These are phyloP conservation scores for Pestalotiopsis fici DNA, from an alignment of 2,329 filamentous ascomycete genomes.

Conservation along the genomic window DNA sequence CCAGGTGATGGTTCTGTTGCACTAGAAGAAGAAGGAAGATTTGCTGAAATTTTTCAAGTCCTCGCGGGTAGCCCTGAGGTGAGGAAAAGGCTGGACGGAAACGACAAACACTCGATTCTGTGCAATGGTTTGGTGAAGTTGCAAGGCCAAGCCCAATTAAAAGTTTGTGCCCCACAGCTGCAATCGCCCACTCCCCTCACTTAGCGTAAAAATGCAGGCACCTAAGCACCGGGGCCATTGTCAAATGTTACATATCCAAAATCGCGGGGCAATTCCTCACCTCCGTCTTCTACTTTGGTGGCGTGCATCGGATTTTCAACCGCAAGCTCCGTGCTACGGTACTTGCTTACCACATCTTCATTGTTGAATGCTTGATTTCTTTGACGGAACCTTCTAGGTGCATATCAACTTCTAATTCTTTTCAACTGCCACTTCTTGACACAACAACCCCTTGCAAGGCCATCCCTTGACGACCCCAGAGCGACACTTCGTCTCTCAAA, in stretches of 20 bases:
- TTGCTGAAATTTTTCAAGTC: neutral
- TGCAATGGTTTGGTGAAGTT: neutral
- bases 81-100: neutral
- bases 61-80: neutral
- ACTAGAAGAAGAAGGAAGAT: neutral
- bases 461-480: neutral
- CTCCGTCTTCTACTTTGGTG: neutral
- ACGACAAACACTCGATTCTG: neutral
- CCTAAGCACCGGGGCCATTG: neutral
- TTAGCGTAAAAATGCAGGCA: neutral
- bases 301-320: neutral
- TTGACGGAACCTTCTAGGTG: neutral
- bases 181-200: neutral
- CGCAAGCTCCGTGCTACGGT: neutral
- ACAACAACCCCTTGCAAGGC: neutral
- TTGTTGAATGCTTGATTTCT: neutral
- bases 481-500: neutral
- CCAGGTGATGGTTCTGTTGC: neutral
- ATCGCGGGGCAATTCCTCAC: neutral
- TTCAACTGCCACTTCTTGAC: neutral
- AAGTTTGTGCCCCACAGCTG: constrained; percentile 5
- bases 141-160: neutral
- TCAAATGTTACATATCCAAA: neutral
- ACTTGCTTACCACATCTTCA: neutral
- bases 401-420: neutral